phyloP scores from a whole-genome alignment of 345 rosid species.

The Passiflora organensis region DNA sequence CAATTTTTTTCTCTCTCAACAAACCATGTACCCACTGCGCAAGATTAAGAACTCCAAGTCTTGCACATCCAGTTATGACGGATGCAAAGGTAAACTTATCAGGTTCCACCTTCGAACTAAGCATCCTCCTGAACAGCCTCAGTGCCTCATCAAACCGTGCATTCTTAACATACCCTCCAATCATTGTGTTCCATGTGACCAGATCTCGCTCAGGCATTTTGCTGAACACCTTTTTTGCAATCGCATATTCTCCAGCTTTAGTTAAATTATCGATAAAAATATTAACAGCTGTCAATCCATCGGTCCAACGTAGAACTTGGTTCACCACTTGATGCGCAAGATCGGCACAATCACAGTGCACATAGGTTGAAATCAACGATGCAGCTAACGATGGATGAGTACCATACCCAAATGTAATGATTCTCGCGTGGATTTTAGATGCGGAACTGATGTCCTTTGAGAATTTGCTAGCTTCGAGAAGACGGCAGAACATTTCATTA shows the following conservation, averaged over 20 bases:
- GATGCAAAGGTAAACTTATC: conserved; percentile 72
- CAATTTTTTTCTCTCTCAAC: conserved; percentile 40
- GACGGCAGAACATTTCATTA: conserved; percentile 29
- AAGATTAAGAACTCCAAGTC: conserved; percentile 49
- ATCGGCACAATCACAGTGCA: conserved; percentile 30
- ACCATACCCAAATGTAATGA: conserved; percentile 53
- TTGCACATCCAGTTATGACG: conserved; percentile 56
- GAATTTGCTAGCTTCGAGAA: conserved; percentile 45
- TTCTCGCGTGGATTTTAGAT: conserved; percentile 41
- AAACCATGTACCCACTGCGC: conserved; percentile 60
- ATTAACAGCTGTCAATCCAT: conserved; percentile 37
- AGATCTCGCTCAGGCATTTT: conserved; percentile 44
- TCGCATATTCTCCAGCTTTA: conserved; percentile 42
- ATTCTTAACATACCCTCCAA: conserved; percentile 58
- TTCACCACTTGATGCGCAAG: conserved; percentile 37
- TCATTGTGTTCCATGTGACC: conserved; percentile 76
- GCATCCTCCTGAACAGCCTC: conserved; percentile 42
- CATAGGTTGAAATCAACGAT: conserved; percentile 47
- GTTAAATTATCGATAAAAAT: conserved; percentile 42
- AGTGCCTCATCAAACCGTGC: conserved; percentile 51
- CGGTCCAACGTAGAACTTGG: conserved; percentile 31
- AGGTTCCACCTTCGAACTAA: conserved; percentile 39
- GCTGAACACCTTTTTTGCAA: conserved; percentile 52
- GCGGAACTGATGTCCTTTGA: conserved; percentile 35
- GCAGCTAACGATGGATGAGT: conserved; percentile 49